Evolutionary conservation across 345 rosid genomes (phyloP), one percentile per base, ranked within the genome.

Genomic region (Ricinus communis): DNA sequence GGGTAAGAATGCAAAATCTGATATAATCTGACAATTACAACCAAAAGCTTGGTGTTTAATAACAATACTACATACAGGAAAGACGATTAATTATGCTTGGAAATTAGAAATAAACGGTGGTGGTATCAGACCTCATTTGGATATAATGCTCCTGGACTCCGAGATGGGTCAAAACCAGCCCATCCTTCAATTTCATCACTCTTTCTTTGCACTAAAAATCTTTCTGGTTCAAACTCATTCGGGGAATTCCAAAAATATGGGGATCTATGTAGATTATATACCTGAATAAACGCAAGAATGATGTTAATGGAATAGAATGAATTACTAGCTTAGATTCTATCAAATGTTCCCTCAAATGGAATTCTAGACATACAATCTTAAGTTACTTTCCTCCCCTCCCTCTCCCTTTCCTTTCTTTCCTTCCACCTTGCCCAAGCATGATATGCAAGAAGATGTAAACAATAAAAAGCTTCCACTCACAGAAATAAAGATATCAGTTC

Each of bases 81-180:
- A 3, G 47, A 9, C 8, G 33, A 30, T 7, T 56, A 27, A 4
- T 28, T 15, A 15, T 33, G 30, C 21, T 45, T 40, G 25, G 56
- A 5, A 50, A 56, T 5, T 22, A 28, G 21, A 53, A 19, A 64
- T 22, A 5, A 30, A 57, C 21, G 2, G 62, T n/a, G n/a, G n/a
- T n/a, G n/a, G n/a, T n/a, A n/a, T n/a, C n/a, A 70, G 27, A 91
- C 97, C 98, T 93, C 97, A 15, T 91, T 93, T 0, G 96, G 97
- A 68, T 93, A 91, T 16, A 93, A 80, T 33, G 95, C 96, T 63
- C 98, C 97, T 9, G 87, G 94, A 84, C 96, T 93, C 59, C 98
- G 84, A 76, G 88, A 84, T 31, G 98, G 97, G 80, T 93, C 94
- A 13, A 90, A 93, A 71, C 97, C 98, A 0, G 86, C 81, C 98